phyloP scores from a whole-genome alignment of 371 early-diverging fungal genomes.

The Blakeslea trispora region DNA sequence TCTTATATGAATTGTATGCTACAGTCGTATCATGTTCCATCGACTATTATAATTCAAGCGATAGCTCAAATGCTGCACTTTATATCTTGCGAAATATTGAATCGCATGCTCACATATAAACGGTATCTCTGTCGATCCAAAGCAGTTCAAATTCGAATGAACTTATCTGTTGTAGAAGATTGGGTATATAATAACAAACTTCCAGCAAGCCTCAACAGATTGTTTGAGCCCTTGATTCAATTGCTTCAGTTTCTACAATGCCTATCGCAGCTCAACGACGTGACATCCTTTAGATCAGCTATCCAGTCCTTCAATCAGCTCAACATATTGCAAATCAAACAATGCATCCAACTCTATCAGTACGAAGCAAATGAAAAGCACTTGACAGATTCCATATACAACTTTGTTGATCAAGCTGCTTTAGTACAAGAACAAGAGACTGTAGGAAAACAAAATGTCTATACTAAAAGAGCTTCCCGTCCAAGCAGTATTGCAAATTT shows the following conservation, averaged over 20 bases:
- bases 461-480: not conserved
- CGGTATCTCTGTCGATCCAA: constrained; percentile 77
- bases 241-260: constrained; percentile 82
- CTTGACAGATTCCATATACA: constrained; percentile 64
- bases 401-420: constrained; percentile 61
- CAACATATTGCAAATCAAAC: constrained; percentile 68
- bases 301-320: constrained; percentile 60
- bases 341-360: constrained; percentile 73
- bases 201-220: constrained; percentile 36
- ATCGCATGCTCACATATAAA: constrained; percentile 72
- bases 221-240: constrained; percentile 67
- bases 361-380: constrained; percentile 81
- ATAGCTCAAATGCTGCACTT: constrained; percentile 75
- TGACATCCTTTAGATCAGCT: constrained; percentile 69
- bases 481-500: constrained; percentile 21
- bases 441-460: constrained; percentile 6
- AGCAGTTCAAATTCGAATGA: constrained; percentile 85
- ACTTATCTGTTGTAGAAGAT: constrained; percentile 76
- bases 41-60: constrained; percentile 42
- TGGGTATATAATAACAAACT: constrained; percentile 69
- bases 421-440: constrained; percentile 43
- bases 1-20: constrained; percentile 52
- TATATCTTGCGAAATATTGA: constrained; percentile 74
- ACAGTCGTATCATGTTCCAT: constrained; percentile 61
- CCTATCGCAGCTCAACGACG: constrained; percentile 65